Percentiles rank a stretch among this genome's conserved stretches.
phyloP scores from a whole-genome alignment of 2,329 filamentous ascomycete genomes.

The Xylariaceae sp. region DNA sequence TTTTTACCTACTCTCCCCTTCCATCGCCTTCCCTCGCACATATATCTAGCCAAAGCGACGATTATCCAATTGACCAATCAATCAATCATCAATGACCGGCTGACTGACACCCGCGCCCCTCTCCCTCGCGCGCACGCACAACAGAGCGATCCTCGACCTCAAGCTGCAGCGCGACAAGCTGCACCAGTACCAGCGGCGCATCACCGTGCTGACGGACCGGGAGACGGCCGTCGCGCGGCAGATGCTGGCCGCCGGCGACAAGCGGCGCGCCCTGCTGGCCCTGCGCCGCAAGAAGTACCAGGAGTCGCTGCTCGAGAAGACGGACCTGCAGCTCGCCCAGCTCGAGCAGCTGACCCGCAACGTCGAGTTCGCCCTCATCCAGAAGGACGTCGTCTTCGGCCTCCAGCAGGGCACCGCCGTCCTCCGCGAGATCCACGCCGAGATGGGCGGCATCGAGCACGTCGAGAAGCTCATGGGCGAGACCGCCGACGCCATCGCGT shows the following conservation, averaged over 20 bases:
- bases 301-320: slow-evolving; percentile 83
- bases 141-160: slow-evolving; percentile 92
- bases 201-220: slow-evolving; percentile 80
- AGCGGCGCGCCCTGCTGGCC: slow-evolving; percentile 79
- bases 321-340: slow-evolving; percentile 91
- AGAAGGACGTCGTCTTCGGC: slow-evolving; percentile 94
- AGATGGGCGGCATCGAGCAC: slow-evolving; percentile 93
- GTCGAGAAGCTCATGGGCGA: slow-evolving; percentile 96
- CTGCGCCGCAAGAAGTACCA: slow-evolving; percentile 97
- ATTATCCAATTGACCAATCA: slow-evolving; percentile 7
- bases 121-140: background rate
- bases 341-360: slow-evolving; percentile 84
- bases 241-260: slow-evolving; percentile 80
- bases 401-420: slow-evolving; percentile 90
- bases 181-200: slow-evolving; percentile 91
- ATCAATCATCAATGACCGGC: background rate
- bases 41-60: no score
- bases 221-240: slow-evolving; percentile 85
- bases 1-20: slow-evolving; percentile 5
- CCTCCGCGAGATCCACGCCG: slow-evolving; percentile 85
- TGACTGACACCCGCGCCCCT: background rate
- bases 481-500: slow-evolving; percentile 84
- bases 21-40: no score
- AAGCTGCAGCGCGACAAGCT: slow-evolving; percentile 97
- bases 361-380: slow-evolving; percentile 94